These are phyloP conservation scores for Pyricularia grisea DNA, from an alignment of 2,329 filamentous ascomycete genomes.

Conservation along the genomic window DNA sequence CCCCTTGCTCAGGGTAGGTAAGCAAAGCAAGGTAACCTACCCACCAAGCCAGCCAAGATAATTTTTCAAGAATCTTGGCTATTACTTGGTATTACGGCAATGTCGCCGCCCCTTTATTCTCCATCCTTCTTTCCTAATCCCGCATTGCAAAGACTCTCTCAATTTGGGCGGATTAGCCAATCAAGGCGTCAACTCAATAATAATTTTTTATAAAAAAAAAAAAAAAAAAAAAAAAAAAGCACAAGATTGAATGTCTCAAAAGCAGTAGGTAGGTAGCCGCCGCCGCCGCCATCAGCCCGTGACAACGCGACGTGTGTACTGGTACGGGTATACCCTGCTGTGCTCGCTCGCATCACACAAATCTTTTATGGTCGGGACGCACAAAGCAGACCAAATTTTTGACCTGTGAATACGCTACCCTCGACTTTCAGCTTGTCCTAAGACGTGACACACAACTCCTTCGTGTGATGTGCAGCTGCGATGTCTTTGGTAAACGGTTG, in stretches of 20 bases:
- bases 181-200: not conserved
- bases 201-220: too few species aligned
- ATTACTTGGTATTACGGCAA: not conserved
- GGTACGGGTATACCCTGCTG: not conserved
- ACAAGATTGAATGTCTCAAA: not conserved
- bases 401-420: not conserved
- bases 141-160: not conserved
- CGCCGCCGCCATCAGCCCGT: not conserved
- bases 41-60: too few species aligned
- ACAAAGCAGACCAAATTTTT: not conserved
- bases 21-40: too few species aligned
- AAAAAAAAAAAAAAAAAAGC: not conserved
- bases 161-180: not conserved
- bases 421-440: not conserved
- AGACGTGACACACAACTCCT: not conserved
- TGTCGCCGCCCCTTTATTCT: not conserved
- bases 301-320: not conserved
- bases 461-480: not conserved
- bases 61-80: not conserved
- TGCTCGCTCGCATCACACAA: not conserved
- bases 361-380: too few species aligned
- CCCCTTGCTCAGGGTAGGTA: too few species aligned
- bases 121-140: not conserved
- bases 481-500: not conserved
- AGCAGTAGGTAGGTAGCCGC: too few species aligned